Evolutionary conservation across 2,329 filamentous ascomycete species (phyloP), one percentile per base, ranked within the genome.

Genomic region (Endocalyx cinctus): DNA sequence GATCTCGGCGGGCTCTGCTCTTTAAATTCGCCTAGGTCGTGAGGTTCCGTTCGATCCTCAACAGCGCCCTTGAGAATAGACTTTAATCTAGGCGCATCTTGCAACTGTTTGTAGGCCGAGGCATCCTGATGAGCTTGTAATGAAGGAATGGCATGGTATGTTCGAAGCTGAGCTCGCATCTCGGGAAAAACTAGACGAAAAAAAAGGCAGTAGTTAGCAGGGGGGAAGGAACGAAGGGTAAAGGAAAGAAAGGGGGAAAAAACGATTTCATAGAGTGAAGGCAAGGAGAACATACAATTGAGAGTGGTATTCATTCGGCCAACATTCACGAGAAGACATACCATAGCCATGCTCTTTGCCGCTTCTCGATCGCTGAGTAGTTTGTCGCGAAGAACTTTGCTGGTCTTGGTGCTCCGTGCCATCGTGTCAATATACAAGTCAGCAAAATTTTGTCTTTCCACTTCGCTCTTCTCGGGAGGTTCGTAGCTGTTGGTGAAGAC

Each of bases 341-440:
- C 90, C 92, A 98, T 98, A 33, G 92, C 92, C 92, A 98, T 98
- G 54, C 87, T 90, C 59, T 95, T 88, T 22, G 90, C 92, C 15
- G 89, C 89, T 45, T 87, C 82, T 52, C 87, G 82, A 58, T 98
- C 92, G 47, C 83, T 92, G 52, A 95, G 74, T 45, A 98, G 73
- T 69, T 98, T 97, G 63, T 98, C 92, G 60, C 94, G 87, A 44
- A 98, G 72, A 31, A 98, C 92, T 66, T 97, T 97, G 72, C 92
- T 97, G 17, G 90, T 97, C 70, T 98, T 98, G 72, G 87, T 96
- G 66, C 92, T 98, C 60, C 88, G 79, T 4, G 92, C 88, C 90
- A 98, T 97, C 40, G 92, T 90, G 62, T 97, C 92, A 52, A 98
- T 90, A 64, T 98, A 98, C 40, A 98, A 78, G 59, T 97, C 89